phyloP scores from a whole-genome alignment of 2,329 filamentous ascomycete species.

The Zarea fungicola region DNA sequence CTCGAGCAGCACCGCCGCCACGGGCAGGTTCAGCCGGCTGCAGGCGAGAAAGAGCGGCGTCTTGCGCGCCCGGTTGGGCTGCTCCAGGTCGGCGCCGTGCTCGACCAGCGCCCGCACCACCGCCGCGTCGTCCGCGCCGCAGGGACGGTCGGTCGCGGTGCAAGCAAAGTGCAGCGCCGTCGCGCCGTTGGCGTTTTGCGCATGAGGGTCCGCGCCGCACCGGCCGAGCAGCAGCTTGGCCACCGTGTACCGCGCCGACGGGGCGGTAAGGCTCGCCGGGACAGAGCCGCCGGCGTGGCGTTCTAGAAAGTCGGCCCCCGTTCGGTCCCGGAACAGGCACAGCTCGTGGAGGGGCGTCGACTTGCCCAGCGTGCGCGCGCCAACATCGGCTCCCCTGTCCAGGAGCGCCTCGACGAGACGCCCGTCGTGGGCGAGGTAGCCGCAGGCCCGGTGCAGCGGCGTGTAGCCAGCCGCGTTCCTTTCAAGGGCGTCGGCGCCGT shows the following conservation, averaged over 20 bases:
- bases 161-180: neutral
- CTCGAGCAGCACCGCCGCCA: neutral
- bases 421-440: neutral
- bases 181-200: neutral
- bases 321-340: neutral
- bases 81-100: neutral
- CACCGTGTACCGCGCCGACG: neutral
- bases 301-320: neutral
- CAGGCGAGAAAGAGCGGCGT: neutral
- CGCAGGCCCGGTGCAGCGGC: neutral
- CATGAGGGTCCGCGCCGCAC: neutral
- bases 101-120: neutral
- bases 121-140: neutral
- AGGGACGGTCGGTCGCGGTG: neutral
- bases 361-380: neutral
- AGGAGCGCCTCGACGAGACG: neutral
- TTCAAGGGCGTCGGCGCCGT: neutral
- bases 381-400: neutral
- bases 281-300: neutral
- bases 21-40: neutral
- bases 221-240: neutral
- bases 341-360: neutral
- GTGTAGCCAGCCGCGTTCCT: neutral
- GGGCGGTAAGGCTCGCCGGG: no score
- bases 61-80: neutral